These are phyloP conservation scores for Auricularia sp. DNA, from an alignment of 768 basidiomycete genomes.

Conservation along the genomic window DNA sequence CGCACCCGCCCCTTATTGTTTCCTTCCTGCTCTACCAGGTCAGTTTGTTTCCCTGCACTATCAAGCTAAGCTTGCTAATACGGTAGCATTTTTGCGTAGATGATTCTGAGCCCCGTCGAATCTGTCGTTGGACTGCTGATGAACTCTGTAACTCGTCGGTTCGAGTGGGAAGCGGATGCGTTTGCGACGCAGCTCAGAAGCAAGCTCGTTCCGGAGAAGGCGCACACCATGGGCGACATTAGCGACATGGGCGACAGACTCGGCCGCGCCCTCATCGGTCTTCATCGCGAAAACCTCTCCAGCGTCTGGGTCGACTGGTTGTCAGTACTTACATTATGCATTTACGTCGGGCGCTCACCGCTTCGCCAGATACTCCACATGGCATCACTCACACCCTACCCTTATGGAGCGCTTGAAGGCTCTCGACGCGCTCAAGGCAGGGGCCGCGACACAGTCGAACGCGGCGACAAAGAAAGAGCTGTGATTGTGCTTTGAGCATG, in stretches of 20 bases:
- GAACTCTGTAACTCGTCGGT: constrained; percentile 74
- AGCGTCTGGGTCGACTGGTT: constrained; percentile 93
- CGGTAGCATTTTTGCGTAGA: constrained; percentile 25
- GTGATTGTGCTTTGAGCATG: constrained; percentile 1
- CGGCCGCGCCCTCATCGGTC: constrained; percentile 66
- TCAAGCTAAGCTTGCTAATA: background rate
- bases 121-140: constrained; percentile 59
- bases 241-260: constrained; percentile 79
- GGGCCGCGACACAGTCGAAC: background rate
- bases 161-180: constrained; percentile 88
- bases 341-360: background rate
- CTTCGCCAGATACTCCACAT: constrained; percentile 69
- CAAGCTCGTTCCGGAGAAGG: constrained; percentile 19
- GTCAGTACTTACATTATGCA: constrained; percentile 33
- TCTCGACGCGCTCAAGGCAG: constrained; percentile 53
- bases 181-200: constrained; percentile 71
- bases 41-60: constrained; percentile 4
- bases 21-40: constrained; percentile 82
- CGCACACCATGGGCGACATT: constrained; percentile 46
- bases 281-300: constrained; percentile 88
- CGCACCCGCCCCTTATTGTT: constrained; percentile 66
- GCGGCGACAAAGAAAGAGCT: constrained; percentile 25
- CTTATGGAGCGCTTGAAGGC: constrained; percentile 80
- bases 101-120: constrained; percentile 74
- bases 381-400: constrained; percentile 94